Evolutionary conservation across 2,329 filamentous ascomycete species (phyloP).

Genomic region (Neoascochyta sp.): DNA sequence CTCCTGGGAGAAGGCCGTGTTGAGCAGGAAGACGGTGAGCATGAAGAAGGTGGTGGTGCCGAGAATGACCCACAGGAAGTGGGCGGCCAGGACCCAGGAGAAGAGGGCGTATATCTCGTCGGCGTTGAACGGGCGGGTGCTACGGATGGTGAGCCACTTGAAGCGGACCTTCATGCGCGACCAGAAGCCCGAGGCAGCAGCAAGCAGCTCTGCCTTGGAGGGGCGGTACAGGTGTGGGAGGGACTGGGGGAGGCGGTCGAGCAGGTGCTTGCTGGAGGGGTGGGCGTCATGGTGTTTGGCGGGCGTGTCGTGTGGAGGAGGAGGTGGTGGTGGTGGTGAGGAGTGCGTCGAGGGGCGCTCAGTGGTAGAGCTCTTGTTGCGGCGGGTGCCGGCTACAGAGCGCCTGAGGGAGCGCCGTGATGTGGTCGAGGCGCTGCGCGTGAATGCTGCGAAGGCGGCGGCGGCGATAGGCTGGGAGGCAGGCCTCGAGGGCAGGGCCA

Average conservation of each 20-base stretch:
- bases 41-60: conserved; percentile 98
- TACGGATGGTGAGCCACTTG: conserved; percentile 97
- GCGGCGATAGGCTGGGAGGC: conserved; percentile 19
- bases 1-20: conserved; percentile 97
- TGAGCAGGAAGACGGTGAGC: conserved; percentile 82
- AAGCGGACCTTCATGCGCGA: conserved; percentile 84
- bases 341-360: conserved; percentile 30
- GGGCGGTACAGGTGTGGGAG: conserved; percentile 74
- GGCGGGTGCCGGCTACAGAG: conserved; percentile 26
- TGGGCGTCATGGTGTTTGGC: conserved; percentile 18
- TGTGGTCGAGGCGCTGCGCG: conserved; percentile 25
- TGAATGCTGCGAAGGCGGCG: conserved; percentile 29
- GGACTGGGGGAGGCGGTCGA: conserved; percentile 53
- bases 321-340: conserved; percentile 23
- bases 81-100: conserved; percentile 91
- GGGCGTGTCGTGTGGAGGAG: conserved; percentile 10
- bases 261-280: conserved; percentile 44
- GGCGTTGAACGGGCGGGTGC: conserved; percentile 86
- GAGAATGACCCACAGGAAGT: conserved; percentile 91
- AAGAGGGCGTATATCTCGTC: conserved; percentile 95
- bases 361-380: conserved; percentile 32
- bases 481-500: conserved; percentile 8
- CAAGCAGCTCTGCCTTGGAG: conserved; percentile 87
- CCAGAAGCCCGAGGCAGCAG: conserved; percentile 90
- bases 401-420: conserved; percentile 29